A percentile compares a stretch with the other conserved stretches of the same genome.
phyloP scores from a whole-genome alignment of 805 yeast species.

The Yamadazyma endophytica region DNA sequence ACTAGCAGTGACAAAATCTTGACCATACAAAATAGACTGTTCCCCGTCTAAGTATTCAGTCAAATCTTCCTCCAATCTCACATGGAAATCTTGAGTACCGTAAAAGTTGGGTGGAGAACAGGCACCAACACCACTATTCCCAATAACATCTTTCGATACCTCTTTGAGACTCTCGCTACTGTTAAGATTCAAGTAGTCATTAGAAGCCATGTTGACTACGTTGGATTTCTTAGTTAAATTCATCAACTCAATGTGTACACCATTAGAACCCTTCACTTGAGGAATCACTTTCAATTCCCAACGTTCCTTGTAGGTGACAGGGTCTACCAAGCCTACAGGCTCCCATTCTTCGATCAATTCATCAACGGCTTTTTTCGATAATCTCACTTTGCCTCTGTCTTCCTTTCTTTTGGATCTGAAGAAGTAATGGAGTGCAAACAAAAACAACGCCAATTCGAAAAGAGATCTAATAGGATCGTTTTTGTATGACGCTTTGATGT shows the following conservation, averaged over 20 bases:
- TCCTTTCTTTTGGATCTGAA: slow-evolving; percentile 72
- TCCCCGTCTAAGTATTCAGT: slow-evolving; percentile 76
- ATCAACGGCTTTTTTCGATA: slow-evolving; percentile 64
- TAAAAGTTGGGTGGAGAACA: slow-evolving; percentile 98
- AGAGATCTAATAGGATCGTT: slow-evolving; percentile 90
- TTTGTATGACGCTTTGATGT: slow-evolving; percentile 81
- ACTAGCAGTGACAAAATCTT: slow-evolving; percentile 81
- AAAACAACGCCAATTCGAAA: slow-evolving; percentile 68
- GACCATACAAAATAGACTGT: slow-evolving; percentile 82
- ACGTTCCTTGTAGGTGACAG: slow-evolving; percentile 45
- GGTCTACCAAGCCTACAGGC: slow-evolving; percentile 76
- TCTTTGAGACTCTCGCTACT: slow-evolving; percentile 41
- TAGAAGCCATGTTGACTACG: slow-evolving; percentile 64
- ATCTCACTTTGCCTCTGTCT: slow-evolving; percentile 65
- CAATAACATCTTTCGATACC: slow-evolving; percentile 56
- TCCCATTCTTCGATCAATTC: slow-evolving; percentile 87
- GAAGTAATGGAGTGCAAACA: slow-evolving; percentile 84
- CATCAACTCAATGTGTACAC: slow-evolving; percentile 29
- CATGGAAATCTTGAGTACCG: slow-evolving; percentile 92
- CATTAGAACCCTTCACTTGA: slow-evolving; percentile 52
- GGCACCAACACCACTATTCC: slow-evolving; percentile 87
- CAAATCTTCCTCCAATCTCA: slow-evolving; percentile 68
- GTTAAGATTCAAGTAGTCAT: slow-evolving; percentile 68
- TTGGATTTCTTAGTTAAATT: slow-evolving; percentile 14
- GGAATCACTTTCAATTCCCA: slow-evolving; percentile 70